Conservation (phyloP, 305 asterid species). For the Euphrasia arctica region DNA sequence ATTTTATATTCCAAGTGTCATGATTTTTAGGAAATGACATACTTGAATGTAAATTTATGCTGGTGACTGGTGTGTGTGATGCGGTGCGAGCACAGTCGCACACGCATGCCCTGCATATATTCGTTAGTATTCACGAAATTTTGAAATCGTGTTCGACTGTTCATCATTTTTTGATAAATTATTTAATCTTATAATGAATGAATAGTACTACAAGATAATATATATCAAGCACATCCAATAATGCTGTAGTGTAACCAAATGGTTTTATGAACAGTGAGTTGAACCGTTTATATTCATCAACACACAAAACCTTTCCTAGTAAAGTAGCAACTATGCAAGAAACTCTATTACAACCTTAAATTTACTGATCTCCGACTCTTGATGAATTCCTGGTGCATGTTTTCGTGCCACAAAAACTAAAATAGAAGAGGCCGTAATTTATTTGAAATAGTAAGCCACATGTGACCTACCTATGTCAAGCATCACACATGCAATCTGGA, state of each 20-base stretch:
- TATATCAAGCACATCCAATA: too few species aligned
- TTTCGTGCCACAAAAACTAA: conserved; percentile 19
- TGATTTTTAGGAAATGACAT: neutral
- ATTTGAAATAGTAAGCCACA: conserved; percentile 27
- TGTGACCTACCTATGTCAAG: conserved; percentile 28
- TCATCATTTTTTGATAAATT: too few species aligned
- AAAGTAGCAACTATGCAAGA: conserved; percentile 26
- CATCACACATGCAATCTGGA: conserved; percentile 93
- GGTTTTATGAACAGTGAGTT: neutral
- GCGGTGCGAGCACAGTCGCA: too few species aligned
- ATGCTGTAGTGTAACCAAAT: too few species aligned
- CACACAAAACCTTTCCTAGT: conserved; percentile 5
- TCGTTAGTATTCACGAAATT: too few species aligned
- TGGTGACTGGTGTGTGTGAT: too few species aligned
- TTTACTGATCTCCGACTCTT: conserved; percentile 26
- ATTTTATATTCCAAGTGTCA: neutral
- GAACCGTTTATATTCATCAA: neutral
- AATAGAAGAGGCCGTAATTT: conserved; percentile 26
- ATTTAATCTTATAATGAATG: too few species aligned
- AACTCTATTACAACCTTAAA: conserved; percentile 20
- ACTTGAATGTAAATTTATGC: neutral
- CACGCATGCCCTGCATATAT: too few species aligned
- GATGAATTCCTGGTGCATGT: conserved; percentile 12
- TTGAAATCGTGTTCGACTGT: too few species aligned
- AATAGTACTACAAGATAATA: too few species aligned